Evolutionary conservation across 805 yeast genomes (phyloP).

Genomic region (Hanseniaspora lindneri): DNA sequence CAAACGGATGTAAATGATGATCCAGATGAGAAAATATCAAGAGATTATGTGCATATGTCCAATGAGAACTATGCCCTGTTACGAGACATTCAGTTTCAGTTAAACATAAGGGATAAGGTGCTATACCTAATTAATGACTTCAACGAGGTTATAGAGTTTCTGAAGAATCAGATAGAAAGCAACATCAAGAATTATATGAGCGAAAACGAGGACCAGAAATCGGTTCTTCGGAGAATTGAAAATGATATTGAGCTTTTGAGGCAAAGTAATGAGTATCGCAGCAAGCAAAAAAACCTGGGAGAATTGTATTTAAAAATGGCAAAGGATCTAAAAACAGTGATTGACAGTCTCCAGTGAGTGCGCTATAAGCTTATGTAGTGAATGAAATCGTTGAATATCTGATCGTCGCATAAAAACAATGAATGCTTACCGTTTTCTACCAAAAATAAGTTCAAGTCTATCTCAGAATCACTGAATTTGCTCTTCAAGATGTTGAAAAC

Average conservation of each 20-base stretch:
- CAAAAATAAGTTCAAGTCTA: background rate
- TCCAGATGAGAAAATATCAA: background rate
- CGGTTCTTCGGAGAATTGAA: background rate
- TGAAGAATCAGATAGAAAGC: background rate
- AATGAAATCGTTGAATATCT: conserved; percentile 3
- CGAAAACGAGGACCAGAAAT: background rate
- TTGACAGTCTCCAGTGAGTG: background rate
- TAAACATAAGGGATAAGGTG: background rate
- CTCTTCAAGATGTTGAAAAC: conserved; percentile 29
- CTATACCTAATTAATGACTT: conserved; percentile 1
- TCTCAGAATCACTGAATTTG: background rate
- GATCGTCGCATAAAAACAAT: conserved; percentile 3
- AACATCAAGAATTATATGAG: background rate
- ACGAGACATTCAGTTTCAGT: conserved; percentile 1
- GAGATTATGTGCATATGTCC: background rate
- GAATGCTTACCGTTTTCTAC: conserved; percentile 14
- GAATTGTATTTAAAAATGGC: background rate
- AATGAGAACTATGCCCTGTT: conserved; percentile 10
- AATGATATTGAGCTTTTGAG: background rate
- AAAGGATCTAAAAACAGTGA: background rate
- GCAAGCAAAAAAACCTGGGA: background rate
- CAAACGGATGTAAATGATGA: background rate
- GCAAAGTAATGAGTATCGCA: background rate
- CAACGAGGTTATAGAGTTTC: background rate
- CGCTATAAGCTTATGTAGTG: background rate